phyloP scores from a whole-genome alignment of 306 rosid species.

The Hippophae rhamnoides region DNA sequence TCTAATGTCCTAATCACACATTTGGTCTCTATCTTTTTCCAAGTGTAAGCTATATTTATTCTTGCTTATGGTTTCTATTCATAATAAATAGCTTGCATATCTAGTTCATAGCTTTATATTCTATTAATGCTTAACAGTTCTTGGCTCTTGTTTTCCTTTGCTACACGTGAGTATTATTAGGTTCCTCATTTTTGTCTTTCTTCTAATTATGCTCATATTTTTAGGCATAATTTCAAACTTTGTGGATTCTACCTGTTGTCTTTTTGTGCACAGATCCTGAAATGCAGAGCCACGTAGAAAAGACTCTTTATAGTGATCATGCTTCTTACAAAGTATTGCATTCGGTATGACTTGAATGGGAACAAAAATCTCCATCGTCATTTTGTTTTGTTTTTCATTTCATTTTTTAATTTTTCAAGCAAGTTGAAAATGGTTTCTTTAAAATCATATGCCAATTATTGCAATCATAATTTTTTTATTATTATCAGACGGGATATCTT shows the following conservation, averaged over 20 bases:
- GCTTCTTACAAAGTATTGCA: conserved; percentile 60
- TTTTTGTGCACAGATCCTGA: conserved; percentile 51
- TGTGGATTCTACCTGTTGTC: background rate
- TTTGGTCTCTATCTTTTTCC: no score
- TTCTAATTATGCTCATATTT: background rate
- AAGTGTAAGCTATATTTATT: no score
- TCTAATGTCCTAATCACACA: no score
- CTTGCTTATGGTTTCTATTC: no score
- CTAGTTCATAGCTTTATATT: no score
- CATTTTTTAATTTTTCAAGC: conserved; percentile 2
- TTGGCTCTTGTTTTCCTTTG: no score
- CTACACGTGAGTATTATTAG: background rate
- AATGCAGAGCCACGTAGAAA: conserved; percentile 72
- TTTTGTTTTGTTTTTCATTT: background rate
- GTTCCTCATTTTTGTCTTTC: background rate
- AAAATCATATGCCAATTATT: conserved; percentile 12
- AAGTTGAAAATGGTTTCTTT: conserved; percentile 4
- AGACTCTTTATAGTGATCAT: conserved; percentile 50
- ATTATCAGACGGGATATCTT: conserved; percentile 51
- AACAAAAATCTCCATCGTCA: conserved; percentile 14
- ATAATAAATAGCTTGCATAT: no score
- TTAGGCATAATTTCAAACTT: background rate
- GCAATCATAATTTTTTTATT: conserved; percentile 2
- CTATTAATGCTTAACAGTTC: no score
- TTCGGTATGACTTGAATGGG: conserved; percentile 52